phyloP scores from a whole-genome alignment of 176 grass and related monocot genomes.

The Echinochloa phyllopogon region DNA sequence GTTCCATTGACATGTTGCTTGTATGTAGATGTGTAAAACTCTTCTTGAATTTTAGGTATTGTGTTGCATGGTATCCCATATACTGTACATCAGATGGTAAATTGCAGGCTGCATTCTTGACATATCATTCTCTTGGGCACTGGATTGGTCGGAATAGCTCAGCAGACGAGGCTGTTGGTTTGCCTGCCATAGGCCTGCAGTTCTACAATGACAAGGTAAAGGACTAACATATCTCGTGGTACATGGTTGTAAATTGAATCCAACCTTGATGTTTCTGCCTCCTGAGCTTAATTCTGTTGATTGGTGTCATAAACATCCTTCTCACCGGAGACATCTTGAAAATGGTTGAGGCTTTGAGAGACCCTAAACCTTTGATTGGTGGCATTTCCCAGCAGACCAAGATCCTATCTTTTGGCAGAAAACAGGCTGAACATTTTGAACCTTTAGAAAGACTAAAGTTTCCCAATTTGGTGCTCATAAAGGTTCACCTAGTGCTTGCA shows the following conservation, averaged over 20 bases:
- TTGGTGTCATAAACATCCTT: not conserved
- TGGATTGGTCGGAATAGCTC: slow-evolving; percentile 41
- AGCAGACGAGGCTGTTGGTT: slow-evolving; percentile 12
- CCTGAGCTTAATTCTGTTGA: not conserved
- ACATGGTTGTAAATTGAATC: slow-evolving; percentile 2
- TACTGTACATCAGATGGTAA: slow-evolving; percentile 81
- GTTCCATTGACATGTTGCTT: slow-evolving; percentile 15
- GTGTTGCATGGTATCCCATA: slow-evolving; percentile 96
- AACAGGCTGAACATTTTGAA: not conserved
- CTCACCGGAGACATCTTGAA: not conserved
- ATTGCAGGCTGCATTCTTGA: slow-evolving; percentile 89
- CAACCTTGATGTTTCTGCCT: not conserved
- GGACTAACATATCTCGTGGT: not conserved
- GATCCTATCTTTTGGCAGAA: slow-evolving; percentile 1
- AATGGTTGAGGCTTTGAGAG: too few relatives aligned
- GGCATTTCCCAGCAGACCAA: not conserved
- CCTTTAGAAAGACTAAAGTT: not conserved
- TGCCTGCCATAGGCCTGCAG: slow-evolving; percentile 71
- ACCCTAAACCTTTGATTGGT: not conserved
- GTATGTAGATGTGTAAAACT: slow-evolving; percentile 24
- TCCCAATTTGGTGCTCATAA: not conserved
- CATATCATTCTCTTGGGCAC: slow-evolving; percentile 88
- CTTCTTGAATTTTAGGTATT: slow-evolving; percentile 70
- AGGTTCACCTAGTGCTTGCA: not conserved
- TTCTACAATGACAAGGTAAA: slow-evolving; percentile 88